phyloP scores from a whole-genome alignment of 2,329 filamentous ascomycete genomes.

The Cyanodermella asteris region DNA sequence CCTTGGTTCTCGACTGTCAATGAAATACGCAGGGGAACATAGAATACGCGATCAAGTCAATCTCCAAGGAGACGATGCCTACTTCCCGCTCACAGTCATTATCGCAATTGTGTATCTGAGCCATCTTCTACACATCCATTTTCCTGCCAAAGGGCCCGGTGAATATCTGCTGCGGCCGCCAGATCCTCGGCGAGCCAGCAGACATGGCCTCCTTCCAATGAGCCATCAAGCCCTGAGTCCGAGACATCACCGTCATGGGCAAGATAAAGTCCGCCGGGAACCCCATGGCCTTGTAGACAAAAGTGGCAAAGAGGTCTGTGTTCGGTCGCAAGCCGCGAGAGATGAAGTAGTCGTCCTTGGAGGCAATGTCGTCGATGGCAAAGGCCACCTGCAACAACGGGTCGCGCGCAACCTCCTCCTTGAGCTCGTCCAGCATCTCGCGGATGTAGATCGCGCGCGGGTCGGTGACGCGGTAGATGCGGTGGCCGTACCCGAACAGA shows the following conservation, averaged over 20 bases:
- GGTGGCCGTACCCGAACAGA: constrained; percentile 34
- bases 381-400: constrained; percentile 17
- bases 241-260: constrained; percentile 1
- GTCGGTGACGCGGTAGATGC: constrained; percentile 32
- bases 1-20: too few species aligned
- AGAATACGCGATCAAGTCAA: too few species aligned
- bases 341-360: constrained; percentile 17
- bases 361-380: constrained; percentile 18
- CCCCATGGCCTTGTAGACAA: constrained; percentile 20
- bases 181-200: not conserved
- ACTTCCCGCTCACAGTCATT: too few species aligned
- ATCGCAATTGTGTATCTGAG: too few species aligned
- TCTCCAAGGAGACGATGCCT: too few species aligned
- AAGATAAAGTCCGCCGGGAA: constrained; percentile 3
- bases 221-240: constrained; percentile 3
- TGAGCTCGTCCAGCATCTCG: constrained; percentile 12
- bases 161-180: constrained; percentile 2
- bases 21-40: too few species aligned
- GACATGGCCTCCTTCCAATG: constrained; percentile 5
- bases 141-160: not conserved
- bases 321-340: constrained; percentile 19
- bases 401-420: constrained; percentile 8
- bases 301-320: constrained; percentile 23
- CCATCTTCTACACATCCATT: constrained; percentile 1
- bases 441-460: constrained; percentile 29